These are phyloP conservation scores for Fusarium sp. DNA, from an alignment of 2,329 filamentous ascomycete species.

Conservation along the genomic window DNA sequence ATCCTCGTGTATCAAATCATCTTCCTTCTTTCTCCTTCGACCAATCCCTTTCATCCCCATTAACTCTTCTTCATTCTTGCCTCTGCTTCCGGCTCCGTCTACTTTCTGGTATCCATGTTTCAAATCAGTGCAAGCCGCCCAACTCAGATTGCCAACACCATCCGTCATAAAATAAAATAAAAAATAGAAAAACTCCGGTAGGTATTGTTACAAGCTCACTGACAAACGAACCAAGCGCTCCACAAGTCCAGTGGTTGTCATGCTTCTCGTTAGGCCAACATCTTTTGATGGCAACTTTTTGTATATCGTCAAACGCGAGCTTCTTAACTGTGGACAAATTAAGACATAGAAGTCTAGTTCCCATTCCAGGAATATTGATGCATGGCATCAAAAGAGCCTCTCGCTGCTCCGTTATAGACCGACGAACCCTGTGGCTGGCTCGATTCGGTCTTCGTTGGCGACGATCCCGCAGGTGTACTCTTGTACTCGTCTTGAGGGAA, in stretches of 20 bases:
- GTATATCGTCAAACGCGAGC: slow-evolving; percentile 34
- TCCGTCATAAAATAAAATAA: slow-evolving; percentile 24
- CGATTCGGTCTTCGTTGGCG: slow-evolving; percentile 48
- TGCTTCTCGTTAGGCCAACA: slow-evolving; percentile 35
- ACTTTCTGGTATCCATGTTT: slow-evolving; percentile 33
- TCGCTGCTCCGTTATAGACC: slow-evolving; percentile 51
- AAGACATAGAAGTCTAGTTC: slow-evolving; percentile 47
- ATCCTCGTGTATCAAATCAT: slow-evolving; percentile 23
- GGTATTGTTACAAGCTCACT: slow-evolving; percentile 43
- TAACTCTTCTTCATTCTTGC: slow-evolving; percentile 13
- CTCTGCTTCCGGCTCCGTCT: slow-evolving; percentile 19
- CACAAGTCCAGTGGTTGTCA: slow-evolving; percentile 34
- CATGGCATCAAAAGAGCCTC: slow-evolving; percentile 59
- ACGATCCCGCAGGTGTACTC: slow-evolving; percentile 36
- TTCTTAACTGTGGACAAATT: slow-evolving; percentile 12
- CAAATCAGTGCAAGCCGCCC: slow-evolving; percentile 37
- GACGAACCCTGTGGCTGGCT: slow-evolving; percentile 53
- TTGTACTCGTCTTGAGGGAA: slow-evolving; percentile 61
- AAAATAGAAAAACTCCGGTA: slow-evolving; percentile 32
- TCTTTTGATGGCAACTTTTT: slow-evolving; percentile 29
- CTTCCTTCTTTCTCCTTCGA: slow-evolving; percentile 1
- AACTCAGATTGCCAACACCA: slow-evolving; percentile 41
- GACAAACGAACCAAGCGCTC: slow-evolving; percentile 36
- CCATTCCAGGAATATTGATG: slow-evolving; percentile 68
- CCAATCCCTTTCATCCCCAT: slow-evolving; percentile 10